phyloP scores from a whole-genome alignment of 2,329 filamentous ascomycete species.

The Penicillium hesseltinei region DNA sequence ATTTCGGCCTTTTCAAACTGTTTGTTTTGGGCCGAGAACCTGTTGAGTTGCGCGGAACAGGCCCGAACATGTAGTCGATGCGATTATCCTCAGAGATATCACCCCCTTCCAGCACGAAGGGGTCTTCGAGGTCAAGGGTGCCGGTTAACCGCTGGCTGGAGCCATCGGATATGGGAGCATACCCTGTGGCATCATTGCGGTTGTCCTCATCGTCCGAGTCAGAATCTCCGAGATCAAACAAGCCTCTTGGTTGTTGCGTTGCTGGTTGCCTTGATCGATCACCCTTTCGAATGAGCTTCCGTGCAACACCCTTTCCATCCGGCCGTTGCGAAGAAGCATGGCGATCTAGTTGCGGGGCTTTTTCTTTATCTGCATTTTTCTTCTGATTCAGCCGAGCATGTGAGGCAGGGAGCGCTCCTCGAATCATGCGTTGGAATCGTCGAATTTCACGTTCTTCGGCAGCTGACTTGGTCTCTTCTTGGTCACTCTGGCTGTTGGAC shows the following conservation, averaged over 20 bases:
- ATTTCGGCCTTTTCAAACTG: slow-evolving; percentile 17
- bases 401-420: slow-evolving; percentile 51
- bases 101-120: slow-evolving; percentile 26
- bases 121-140: slow-evolving; percentile 22
- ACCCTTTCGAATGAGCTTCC: slow-evolving; percentile 30
- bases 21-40: slow-evolving; percentile 8
- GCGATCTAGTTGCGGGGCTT: slow-evolving; percentile 18
- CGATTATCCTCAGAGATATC: slow-evolving; percentile 44
- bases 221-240: slow-evolving; percentile 33
- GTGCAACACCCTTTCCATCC: slow-evolving; percentile 36
- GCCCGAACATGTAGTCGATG: slow-evolving; percentile 43
- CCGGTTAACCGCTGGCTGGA: slow-evolving; percentile 14
- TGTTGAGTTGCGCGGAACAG: slow-evolving; percentile 25
- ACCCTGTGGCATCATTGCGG: not conserved
- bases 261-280: slow-evolving; percentile 15
- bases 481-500: slow-evolving; percentile 18
- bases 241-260: slow-evolving; percentile 15
- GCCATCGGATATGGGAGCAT: slow-evolving; percentile 7
- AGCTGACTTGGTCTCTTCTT: slow-evolving; percentile 21
- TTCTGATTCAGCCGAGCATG: slow-evolving; percentile 45
- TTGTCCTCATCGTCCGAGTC: slow-evolving; percentile 23
- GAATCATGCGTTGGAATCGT: slow-evolving; percentile 42
- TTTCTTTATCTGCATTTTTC: slow-evolving; percentile 28
- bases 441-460: slow-evolving; percentile 31
- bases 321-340: slow-evolving; percentile 20